These are phyloP conservation scores for Quercus dentata DNA, from an alignment of 306 rosid species.

Conservation along the genomic window DNA sequence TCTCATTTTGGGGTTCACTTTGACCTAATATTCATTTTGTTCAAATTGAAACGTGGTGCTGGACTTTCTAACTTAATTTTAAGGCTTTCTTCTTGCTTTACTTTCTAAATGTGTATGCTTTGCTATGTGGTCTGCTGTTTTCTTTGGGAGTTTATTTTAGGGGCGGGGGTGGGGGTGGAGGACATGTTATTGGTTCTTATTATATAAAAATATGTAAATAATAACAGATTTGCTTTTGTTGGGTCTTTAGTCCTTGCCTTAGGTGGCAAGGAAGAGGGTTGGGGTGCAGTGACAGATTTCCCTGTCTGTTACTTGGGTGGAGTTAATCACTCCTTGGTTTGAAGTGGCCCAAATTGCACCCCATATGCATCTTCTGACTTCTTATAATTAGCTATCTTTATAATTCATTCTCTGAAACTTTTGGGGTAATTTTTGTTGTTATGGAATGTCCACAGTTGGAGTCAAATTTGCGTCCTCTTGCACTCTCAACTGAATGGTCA, in stretches of 20 bases:
- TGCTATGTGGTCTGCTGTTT: not conserved
- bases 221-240: not conserved
- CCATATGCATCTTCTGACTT: not conserved
- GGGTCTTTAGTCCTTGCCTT: not conserved
- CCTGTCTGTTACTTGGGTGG: not conserved
- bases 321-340: not conserved
- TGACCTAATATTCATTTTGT: not conserved
- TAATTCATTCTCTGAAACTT: conserved; percentile 12
- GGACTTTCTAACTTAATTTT: not conserved
- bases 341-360: not conserved
- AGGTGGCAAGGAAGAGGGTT: conserved; percentile 1
- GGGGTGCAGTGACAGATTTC: not conserved
- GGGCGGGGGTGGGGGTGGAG: too few species aligned
- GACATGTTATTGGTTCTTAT: not conserved
- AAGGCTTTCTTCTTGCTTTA: not conserved
- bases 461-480: conserved; percentile 65
- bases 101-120: not conserved
- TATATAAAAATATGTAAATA: not conserved
- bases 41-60: not conserved
- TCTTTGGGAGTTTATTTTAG: not conserved
- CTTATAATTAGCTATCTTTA: not conserved
- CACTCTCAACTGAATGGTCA: conserved; percentile 80
- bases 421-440: conserved; percentile 12
- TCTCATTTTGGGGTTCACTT: not conserved
- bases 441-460: conserved; percentile 55